Percentiles rank a stretch among this genome's conserved stretches.
phyloP scores from a whole-genome alignment of 2,329 filamentous ascomycete genomes.

The Periconia macrospinosa region DNA sequence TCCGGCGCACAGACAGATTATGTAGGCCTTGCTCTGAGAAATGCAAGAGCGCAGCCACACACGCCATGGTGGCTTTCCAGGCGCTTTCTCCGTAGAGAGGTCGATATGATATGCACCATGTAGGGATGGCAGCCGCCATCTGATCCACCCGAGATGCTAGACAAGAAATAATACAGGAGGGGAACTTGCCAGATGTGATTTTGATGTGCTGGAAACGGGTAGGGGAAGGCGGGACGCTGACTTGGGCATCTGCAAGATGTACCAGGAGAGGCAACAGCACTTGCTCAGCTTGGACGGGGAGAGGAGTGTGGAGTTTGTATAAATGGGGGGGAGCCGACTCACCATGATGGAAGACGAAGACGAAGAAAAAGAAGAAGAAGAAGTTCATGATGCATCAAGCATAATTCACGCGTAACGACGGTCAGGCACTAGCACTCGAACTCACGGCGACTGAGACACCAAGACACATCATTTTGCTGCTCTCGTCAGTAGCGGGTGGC shows the following conservation, averaged over 20 bases:
- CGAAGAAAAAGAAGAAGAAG: constrained; percentile 12
- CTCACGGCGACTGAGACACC: constrained; percentile 29
- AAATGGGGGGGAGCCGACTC: constrained; percentile 36
- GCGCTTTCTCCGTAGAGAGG: background rate
- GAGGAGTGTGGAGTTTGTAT: constrained; percentile 25
- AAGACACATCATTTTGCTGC: constrained; percentile 7
- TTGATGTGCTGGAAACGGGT: constrained; percentile 25
- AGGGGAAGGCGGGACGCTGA: constrained; percentile 35
- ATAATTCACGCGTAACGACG: constrained; percentile 16
- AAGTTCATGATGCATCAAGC: constrained; percentile 25
- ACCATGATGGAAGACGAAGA: background rate
- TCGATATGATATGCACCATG: background rate
- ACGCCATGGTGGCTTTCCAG: constrained; percentile 17
- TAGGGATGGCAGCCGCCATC: constrained; percentile 12
- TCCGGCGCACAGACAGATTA: constrained; percentile 19
- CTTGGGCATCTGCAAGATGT: constrained; percentile 31
- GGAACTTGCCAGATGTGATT: constrained; percentile 25
- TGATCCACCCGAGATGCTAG: constrained; percentile 30
- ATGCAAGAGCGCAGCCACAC: constrained; percentile 13
- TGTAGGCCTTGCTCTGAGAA: constrained; percentile 11
- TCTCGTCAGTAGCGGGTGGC: constrained; percentile 15
- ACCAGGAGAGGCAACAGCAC: constrained; percentile 36
- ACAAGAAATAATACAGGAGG: constrained; percentile 24
- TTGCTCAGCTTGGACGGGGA: constrained; percentile 17
- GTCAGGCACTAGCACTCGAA: constrained; percentile 29